Evolutionary conservation across 2,329 filamentous ascomycete genomes (phyloP), one percentile per base, ranked within the genome.

Genomic region (Cercospora sesami): DNA sequence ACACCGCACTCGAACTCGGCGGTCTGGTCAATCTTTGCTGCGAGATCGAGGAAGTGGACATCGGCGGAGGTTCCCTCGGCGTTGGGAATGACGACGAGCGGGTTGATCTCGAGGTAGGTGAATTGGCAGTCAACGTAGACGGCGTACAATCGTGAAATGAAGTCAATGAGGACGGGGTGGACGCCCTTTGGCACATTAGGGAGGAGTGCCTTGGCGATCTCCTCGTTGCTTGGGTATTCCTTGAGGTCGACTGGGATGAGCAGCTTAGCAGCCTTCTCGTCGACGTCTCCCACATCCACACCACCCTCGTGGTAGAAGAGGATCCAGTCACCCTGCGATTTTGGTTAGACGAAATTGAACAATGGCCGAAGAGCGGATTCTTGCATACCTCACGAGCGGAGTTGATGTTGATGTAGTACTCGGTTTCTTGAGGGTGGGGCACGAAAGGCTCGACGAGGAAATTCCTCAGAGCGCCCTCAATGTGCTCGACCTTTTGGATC

Each of bases 391-490:
- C 95, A 86, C 95, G 92, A 79, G 97, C 94, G 72, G 95, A 98
- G 89, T 97, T 95, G 86, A 99, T 99, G 90, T 97, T 97, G 86
- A 99, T 97, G 85, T 99, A 99, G 86, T 98, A 98, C 84, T 99
- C 95, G 73, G 94, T 97, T 81, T 93, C 91, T 77, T 93, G 88
- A 73, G 94, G 91, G 84, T 99, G 95, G 78, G 94, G 95, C 71
- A 98, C 94, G 79, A 99, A 98, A 63, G 95, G 95, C 89, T 99
- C 95, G 75, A 99, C 94, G 73, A 99, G 87, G 87, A 99, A 99
- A 78, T 96, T 92, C 81, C 94, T 90, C 80, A 99, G 87, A 73
- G 91, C 88, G 81, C 95, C 95, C 72, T 91, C 88, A 75, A 93
- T 90, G 76, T 91, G 91, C 89, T 99, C 95, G 75, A 99, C 95